phyloP scores from a whole-genome alignment of 108 stramenopile genomes.

The Skeletonema costatum region DNA sequence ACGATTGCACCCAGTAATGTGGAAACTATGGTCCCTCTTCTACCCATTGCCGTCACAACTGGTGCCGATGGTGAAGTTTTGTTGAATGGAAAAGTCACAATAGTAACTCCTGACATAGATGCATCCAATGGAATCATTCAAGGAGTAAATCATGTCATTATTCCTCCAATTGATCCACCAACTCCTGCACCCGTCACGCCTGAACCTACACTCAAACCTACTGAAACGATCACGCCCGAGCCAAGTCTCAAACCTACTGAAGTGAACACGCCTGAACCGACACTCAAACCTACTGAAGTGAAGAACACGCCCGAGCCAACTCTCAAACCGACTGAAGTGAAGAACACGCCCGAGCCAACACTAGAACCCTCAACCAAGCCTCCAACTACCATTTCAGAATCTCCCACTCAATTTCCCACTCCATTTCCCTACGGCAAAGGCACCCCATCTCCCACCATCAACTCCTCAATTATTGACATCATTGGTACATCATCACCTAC shows the following conservation, averaged over 20 bases:
- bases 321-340: not conserved
- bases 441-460: not conserved
- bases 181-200: not conserved
- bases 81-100: not conserved
- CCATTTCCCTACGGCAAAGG: not conserved
- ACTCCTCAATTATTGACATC: not conserved
- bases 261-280: not conserved
- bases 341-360: not conserved
- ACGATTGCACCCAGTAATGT: not conserved
- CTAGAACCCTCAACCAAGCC: not conserved
- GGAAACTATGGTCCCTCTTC: not conserved
- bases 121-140: slow-evolving; percentile 59
- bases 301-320: not conserved
- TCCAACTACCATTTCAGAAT: not conserved
- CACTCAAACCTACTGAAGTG: not conserved
- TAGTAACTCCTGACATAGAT: slow-evolving; percentile 13
- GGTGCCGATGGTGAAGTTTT: not conserved
- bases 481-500: not conserved
- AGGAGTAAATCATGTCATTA: slow-evolving; percentile 35
- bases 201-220: not conserved
- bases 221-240: not conserved
- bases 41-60: not conserved
- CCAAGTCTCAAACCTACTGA: not conserved
- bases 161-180: slow-evolving; percentile 2
- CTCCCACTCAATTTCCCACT: not conserved